Percentiles rank a stretch among this genome's conserved stretches.
phyloP scores from a whole-genome alignment of 495 filamentous ascomycete species.

The Aspergillus affinis region DNA sequence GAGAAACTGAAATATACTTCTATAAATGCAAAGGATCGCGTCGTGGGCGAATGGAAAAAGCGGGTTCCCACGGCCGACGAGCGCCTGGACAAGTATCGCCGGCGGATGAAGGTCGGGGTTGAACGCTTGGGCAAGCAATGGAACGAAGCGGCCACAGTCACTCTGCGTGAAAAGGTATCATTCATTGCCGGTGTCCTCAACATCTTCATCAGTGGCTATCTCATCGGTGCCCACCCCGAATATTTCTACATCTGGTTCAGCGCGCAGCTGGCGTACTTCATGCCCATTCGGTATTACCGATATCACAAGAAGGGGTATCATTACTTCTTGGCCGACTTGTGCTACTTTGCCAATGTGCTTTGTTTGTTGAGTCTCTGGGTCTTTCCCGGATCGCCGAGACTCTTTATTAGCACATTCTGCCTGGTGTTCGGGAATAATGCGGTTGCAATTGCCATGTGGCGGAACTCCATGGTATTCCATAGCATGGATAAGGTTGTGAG shows the following conservation, averaged over 20 bases:
- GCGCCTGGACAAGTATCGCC: constrained; percentile 86
- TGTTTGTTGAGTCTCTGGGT: constrained; percentile 81
- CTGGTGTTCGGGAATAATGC: constrained; percentile 95
- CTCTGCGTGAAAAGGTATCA: constrained; percentile 86
- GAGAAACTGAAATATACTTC: constrained; percentile 66
- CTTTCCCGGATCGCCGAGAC: constrained; percentile 84
- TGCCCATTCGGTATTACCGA: constrained; percentile 90
- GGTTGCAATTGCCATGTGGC: constrained; percentile 98
- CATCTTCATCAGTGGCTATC: constrained; percentile 92
- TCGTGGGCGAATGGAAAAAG: constrained; percentile 84
- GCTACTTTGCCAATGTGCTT: constrained; percentile 96
- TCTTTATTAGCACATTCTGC: constrained; percentile 92
- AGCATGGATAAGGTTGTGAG: constrained; percentile 94
- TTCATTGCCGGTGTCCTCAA: constrained; percentile 97
- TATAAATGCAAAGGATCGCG: constrained; percentile 62
- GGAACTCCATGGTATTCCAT: constrained; percentile 97
- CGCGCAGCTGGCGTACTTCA: constrained; percentile 81
- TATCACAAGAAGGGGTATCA: constrained; percentile 91
- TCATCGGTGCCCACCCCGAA: constrained; percentile 83
- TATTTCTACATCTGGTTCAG: constrained; percentile 94
- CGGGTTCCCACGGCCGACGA: constrained; percentile 83
- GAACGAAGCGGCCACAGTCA: constrained; percentile 86
- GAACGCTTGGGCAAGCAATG: constrained; percentile 81
- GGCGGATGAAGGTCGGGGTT: constrained; percentile 82
- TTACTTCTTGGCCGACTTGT: constrained; percentile 96